phyloP scores from a whole-genome alignment of 2,329 filamentous ascomycete species.

The Colletotrichum navitas region DNA sequence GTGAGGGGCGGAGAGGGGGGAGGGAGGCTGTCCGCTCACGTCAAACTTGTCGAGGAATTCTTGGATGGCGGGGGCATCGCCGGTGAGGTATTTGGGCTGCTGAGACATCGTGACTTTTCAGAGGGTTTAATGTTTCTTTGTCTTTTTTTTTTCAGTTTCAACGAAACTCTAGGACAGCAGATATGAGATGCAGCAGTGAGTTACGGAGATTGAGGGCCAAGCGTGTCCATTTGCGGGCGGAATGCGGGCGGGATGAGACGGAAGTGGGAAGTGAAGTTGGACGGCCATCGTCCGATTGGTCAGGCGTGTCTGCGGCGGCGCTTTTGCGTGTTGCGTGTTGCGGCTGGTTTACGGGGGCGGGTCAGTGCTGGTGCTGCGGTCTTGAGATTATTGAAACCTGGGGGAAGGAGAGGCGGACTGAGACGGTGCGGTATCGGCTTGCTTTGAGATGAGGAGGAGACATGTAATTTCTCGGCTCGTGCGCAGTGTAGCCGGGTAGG shows the following conservation, averaged over 20 bases:
- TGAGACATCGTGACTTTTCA: constrained; percentile 48
- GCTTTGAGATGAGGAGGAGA: not conserved
- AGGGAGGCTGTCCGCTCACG: constrained; percentile 68
- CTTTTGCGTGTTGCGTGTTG: not conserved
- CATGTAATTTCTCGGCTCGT: not conserved
- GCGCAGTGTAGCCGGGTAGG: not conserved
- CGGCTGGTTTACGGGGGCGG: constrained; percentile 15
- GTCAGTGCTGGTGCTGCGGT: not conserved
- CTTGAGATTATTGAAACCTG: constrained; percentile 24
- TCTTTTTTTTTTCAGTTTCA: constrained; percentile 20
- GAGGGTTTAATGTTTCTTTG: not conserved
- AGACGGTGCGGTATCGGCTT: constrained; percentile 30
- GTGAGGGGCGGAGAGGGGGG: constrained; percentile 8
- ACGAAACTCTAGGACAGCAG: constrained; percentile 10
- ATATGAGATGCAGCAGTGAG: constrained; percentile 26
- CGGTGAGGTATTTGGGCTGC: constrained; percentile 78
- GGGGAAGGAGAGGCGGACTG: not conserved
- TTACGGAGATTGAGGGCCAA: constrained; percentile 11
- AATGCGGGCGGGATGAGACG: constrained; percentile 5
- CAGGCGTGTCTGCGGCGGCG: not conserved
- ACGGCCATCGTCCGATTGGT: constrained; percentile 41
- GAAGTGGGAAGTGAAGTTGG: constrained; percentile 28
- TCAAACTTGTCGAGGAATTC: constrained; percentile 93
- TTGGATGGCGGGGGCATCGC: constrained; percentile 80
- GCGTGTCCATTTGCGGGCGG: constrained; percentile 2